phyloP scores from a whole-genome alignment of 2,329 filamentous ascomycete genomes.

The Aspergillus brunneoviolaceus region DNA sequence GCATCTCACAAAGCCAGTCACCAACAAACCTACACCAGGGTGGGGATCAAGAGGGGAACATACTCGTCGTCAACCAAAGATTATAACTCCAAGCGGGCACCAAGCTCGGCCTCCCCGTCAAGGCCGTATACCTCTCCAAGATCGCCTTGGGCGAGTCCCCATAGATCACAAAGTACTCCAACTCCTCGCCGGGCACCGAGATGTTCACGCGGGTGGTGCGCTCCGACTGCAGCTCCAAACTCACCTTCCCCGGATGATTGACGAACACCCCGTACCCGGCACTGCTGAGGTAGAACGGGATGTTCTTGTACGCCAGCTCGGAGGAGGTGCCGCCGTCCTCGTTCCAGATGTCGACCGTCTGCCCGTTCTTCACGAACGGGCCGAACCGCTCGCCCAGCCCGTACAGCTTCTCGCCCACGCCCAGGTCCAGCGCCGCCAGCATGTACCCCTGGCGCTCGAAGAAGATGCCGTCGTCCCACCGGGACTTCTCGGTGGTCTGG shows the following conservation, averaged over 20 bases:
- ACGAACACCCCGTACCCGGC: conserved; percentile 77
- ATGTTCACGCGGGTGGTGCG: conserved; percentile 70
- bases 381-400: conserved; percentile 76
- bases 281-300: conserved; percentile 49
- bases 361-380: conserved; percentile 73
- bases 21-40: background rate
- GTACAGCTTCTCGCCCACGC: conserved; percentile 64
- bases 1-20: too few species aligned
- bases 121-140: conserved; percentile 62
- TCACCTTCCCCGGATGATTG: conserved; percentile 67
- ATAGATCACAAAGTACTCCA: conserved; percentile 74
- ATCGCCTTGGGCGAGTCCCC: conserved; percentile 71
- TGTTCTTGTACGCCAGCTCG: conserved; percentile 43
- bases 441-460: conserved; percentile 41
- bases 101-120: conserved; percentile 65
- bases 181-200: conserved; percentile 64
- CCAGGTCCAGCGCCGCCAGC: conserved; percentile 40
- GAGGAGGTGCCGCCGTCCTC: conserved; percentile 51
- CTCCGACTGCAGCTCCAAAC: conserved; percentile 73
- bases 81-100: conserved; percentile 75
- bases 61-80: conserved; percentile 68
- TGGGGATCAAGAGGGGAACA: background rate
- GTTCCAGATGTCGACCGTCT: conserved; percentile 65
- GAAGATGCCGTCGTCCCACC: conserved; percentile 37
- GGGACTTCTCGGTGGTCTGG: conserved; percentile 33